Conservation (phyloP, 2,329 filamentous ascomycete genomes). For the Epichloe scottii region DNA sequence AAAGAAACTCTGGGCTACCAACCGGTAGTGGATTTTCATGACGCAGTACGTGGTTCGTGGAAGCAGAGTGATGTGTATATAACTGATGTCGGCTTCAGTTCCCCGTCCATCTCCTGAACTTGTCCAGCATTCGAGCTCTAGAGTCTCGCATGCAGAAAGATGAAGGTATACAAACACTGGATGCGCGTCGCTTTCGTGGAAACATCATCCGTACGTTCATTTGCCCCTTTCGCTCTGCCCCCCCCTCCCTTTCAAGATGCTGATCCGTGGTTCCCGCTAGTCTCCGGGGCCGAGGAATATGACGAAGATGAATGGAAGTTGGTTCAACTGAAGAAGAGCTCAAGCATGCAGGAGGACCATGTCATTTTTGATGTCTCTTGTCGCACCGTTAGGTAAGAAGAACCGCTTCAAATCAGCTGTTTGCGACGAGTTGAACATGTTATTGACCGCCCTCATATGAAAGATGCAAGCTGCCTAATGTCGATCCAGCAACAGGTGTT, state of each 20-base stretch:
- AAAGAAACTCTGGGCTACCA: conserved; percentile 49
- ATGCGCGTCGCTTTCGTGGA: conserved; percentile 53
- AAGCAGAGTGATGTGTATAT: not conserved
- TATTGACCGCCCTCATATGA: not conserved
- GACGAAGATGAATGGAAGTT: conserved; percentile 59
- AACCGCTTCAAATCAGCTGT: not conserved
- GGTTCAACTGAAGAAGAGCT: conserved; percentile 42
- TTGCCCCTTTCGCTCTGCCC: not conserved
- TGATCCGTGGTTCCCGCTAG: conserved; percentile 17
- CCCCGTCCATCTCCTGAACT: conserved; percentile 55
- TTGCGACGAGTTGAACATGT: not conserved
- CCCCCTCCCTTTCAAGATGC: not conserved
- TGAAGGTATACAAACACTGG: conserved; percentile 36
- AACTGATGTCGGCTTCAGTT: conserved; percentile 32
- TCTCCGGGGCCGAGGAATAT: conserved; percentile 51
- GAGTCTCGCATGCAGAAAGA: conserved; percentile 42
- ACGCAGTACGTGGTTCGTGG: conserved; percentile 40
- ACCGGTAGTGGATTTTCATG: conserved; percentile 54
- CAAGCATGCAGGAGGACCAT: conserved; percentile 3
- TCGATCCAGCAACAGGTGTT: conserved; percentile 48
- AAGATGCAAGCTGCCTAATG: conserved; percentile 60
- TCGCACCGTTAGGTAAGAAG: conserved; percentile 46
- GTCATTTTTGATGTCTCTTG: conserved; percentile 43
- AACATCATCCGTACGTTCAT: conserved; percentile 51
- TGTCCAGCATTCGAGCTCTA: conserved; percentile 50